phyloP scores from a whole-genome alignment of 345 rosid species.

The Angophora floribunda region DNA sequence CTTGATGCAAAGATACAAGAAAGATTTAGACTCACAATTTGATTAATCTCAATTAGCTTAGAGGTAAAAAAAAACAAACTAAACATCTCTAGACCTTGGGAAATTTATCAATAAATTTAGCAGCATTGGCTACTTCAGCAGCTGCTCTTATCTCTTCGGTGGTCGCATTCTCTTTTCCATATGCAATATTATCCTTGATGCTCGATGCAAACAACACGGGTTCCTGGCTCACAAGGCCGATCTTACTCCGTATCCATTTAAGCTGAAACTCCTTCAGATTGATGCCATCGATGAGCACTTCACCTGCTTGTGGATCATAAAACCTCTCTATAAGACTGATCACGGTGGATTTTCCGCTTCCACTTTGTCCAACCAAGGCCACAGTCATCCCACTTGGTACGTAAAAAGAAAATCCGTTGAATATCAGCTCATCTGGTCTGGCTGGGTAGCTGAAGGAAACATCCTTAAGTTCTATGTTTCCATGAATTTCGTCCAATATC shows the following conservation, averaged over 20 bases:
- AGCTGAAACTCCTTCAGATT: constrained; percentile 21
- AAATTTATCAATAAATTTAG: constrained; percentile 24
- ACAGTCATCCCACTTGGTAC: constrained; percentile 13
- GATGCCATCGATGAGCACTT: constrained; percentile 22
- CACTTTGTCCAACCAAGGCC: constrained; percentile 35
- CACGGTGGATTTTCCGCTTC: constrained; percentile 22
- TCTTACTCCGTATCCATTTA: constrained; percentile 19
- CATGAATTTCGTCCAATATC: constrained; percentile 10
- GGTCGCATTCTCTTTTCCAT: constrained; percentile 26
- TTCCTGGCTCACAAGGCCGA: constrained; percentile 28
- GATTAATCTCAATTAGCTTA: background rate
- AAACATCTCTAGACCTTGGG: constrained; percentile 15
- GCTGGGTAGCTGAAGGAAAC: constrained; percentile 30
- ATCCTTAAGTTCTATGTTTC: constrained; percentile 16
- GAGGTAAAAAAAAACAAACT: background rate
- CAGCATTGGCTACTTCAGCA: constrained; percentile 23
- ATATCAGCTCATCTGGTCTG: constrained; percentile 24
- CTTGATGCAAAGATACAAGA: constrained; percentile 11
- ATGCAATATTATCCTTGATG: constrained; percentile 22
- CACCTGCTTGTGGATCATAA: constrained; percentile 20
- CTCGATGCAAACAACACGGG: constrained; percentile 17
- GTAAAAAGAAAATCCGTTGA: constrained; percentile 14
- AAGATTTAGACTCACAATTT: background rate
- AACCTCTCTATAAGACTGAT: background rate
- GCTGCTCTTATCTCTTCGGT: constrained; percentile 18